Evolutionary conservation across 163 green algal species (phyloP).

Genomic region (Volvox carteri): DNA sequence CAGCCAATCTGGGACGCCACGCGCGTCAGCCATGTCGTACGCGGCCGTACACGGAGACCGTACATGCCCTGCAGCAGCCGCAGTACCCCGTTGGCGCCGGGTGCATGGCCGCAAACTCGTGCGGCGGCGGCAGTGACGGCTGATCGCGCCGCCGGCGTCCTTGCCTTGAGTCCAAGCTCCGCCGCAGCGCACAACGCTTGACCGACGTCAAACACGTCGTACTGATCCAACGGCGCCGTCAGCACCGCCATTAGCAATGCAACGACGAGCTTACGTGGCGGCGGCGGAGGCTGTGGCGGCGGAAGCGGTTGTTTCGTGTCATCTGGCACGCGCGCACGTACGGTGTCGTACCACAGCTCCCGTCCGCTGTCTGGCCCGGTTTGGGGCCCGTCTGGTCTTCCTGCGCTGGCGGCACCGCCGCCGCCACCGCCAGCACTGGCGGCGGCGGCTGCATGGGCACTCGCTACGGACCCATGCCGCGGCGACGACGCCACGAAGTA

Average conservation of each 20-base stretch:
- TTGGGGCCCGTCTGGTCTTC: no score
- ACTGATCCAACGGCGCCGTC: background rate
- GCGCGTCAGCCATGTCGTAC: background rate
- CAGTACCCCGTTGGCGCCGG: background rate
- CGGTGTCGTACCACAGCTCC: background rate
- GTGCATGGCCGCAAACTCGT: background rate
- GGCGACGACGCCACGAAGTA: background rate
- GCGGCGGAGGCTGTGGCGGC: constrained; percentile 1
- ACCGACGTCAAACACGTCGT: constrained; percentile 10
- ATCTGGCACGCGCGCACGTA: background rate
- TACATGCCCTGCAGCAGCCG: constrained; percentile 12
- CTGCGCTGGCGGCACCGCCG: background rate
- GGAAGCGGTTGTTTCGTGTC: background rate
- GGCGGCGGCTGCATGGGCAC: background rate
- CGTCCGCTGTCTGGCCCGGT: background rate
- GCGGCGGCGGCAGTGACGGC: background rate
- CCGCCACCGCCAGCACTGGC: background rate
- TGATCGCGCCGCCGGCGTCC: background rate
- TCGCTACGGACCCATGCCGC: background rate
- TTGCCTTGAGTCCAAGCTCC: background rate
- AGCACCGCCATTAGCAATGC: background rate
- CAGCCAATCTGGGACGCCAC: background rate
- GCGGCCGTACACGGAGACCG: constrained; percentile 9
- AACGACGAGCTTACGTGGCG: background rate
- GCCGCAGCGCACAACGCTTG: constrained; percentile 26